These are phyloP conservation scores for Botryotinia calthae DNA, from an alignment of 2,329 filamentous ascomycete genomes.

Conservation along the genomic window DNA sequence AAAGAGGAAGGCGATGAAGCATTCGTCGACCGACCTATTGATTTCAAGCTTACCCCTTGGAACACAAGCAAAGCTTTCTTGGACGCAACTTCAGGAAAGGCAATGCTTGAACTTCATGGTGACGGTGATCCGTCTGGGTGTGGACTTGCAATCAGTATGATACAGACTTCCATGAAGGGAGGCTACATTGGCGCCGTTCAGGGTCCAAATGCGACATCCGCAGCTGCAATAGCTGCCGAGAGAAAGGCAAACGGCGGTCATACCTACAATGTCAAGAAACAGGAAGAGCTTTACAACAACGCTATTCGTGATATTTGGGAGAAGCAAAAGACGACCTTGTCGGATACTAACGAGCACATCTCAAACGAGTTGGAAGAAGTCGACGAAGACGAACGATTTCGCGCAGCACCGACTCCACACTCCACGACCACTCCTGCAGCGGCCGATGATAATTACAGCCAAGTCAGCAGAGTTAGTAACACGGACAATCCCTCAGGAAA, in stretches of 20 bases:
- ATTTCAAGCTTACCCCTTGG: constrained; percentile 92
- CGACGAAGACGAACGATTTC: constrained; percentile 55
- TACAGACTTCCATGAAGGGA: constrained; percentile 98
- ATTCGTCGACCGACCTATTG: constrained; percentile 61
- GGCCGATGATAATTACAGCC: constrained; percentile 75
- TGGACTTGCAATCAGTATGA: constrained; percentile 93
- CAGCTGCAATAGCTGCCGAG: constrained; percentile 71
- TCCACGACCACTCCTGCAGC: constrained; percentile 62
- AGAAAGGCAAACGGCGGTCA: constrained; percentile 89
- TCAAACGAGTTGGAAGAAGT: constrained; percentile 49
- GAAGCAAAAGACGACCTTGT: constrained; percentile 75
- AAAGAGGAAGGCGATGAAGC: constrained; percentile 53
- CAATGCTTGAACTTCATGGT: constrained; percentile 93
- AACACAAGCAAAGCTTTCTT: constrained; percentile 95
- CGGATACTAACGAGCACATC: constrained; percentile 66
- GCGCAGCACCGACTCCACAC: constrained; percentile 56
- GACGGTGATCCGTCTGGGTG: constrained; percentile 92
- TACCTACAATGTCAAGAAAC: constrained; percentile 94
- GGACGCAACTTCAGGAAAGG: constrained; percentile 88
- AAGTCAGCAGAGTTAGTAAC: constrained; percentile 63
- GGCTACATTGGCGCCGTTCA: constrained; percentile 82
- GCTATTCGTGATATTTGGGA: constrained; percentile 93
- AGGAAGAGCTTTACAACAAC: constrained; percentile 88
- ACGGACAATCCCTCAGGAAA: constrained; percentile 64
- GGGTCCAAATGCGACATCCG: constrained; percentile 63